Evolutionary conservation across 495 filamentous ascomycete genomes (phyloP).

Genomic region (Hyaloscypha variabilis): DNA sequence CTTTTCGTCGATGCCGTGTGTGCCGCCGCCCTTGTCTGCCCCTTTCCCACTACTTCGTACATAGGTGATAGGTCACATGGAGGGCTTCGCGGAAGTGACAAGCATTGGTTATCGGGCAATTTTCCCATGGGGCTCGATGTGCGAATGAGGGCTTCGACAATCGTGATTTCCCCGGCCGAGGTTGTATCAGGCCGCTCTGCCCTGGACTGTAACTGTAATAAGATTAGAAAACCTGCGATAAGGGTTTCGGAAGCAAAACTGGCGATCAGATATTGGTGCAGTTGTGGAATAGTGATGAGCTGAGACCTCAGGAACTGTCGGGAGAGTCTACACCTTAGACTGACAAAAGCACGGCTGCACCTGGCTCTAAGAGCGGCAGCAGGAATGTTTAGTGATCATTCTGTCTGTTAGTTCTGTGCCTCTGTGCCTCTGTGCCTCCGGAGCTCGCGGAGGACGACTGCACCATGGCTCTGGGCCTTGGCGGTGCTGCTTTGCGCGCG

Average conservation of each 20-base stretch:
- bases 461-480: not conserved
- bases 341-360: no score
- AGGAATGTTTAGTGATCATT: not conserved
- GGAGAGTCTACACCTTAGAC: no score
- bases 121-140: not conserved
- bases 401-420: not conserved
- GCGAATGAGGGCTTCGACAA: constrained; percentile 1
- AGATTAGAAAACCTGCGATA: not conserved
- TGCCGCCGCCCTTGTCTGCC: constrained; percentile 13
- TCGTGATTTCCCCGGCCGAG: constrained; percentile 3
- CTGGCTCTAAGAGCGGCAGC: no score
- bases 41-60: not conserved
- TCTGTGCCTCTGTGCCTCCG: not conserved
- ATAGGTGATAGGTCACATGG: constrained; percentile 13
- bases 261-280: not conserved
- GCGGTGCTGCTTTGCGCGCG: constrained; percentile 3
- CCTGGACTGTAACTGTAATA: not conserved
- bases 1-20: constrained; percentile 5
- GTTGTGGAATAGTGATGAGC: no score
- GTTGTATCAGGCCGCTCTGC: constrained; percentile 6
- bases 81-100: constrained; percentile 1
- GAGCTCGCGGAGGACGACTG: not conserved
- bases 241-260: constrained; percentile 4
- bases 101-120: not conserved
- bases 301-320: no score